Evolutionary conservation across 805 yeast genomes (phyloP).

Genomic region (Allodekkera sacchari): DNA sequence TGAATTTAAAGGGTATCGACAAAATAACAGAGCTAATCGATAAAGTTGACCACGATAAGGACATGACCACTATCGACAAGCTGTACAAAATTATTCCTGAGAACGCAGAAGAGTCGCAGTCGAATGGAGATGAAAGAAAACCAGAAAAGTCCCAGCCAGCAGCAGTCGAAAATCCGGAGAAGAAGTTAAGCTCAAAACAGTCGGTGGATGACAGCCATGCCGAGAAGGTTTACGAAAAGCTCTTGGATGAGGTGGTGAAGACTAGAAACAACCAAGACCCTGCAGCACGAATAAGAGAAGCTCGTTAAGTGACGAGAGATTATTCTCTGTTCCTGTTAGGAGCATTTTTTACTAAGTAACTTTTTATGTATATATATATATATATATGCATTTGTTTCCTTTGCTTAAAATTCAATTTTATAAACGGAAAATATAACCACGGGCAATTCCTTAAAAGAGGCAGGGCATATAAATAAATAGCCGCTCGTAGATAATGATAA

Average conservation of each 20-base stretch:
- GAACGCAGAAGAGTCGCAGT: constrained; percentile 3
- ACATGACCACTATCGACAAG: constrained; percentile 25
- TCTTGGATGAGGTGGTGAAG: constrained; percentile 58
- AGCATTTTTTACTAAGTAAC: no score
- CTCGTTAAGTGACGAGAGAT: no score
- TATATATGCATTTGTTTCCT: no score
- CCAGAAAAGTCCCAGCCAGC: neutral
- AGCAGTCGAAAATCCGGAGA: constrained; percentile 1
- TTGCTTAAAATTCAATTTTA: no score
- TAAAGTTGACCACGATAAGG: constrained; percentile 43
- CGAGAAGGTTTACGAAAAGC: constrained; percentile 67
- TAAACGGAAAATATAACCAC: no score
- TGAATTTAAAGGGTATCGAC: constrained; percentile 68
- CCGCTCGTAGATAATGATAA: no score
- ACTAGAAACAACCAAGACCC: constrained; percentile 58
- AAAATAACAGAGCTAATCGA: constrained; percentile 60
- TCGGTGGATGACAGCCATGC: constrained; percentile 30
- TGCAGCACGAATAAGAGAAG: no score
- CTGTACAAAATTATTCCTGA: constrained; percentile 16
- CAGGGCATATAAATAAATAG: no score
- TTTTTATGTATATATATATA: no score
- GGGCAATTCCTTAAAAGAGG: no score
- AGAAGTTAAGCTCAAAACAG: constrained; percentile 14
- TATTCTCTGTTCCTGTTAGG: no score
- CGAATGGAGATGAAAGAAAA: constrained; percentile 1